Evolutionary conservation across 2,329 filamentous ascomycete species (phyloP).

Genomic region (Hirsutella rhossiliensis): DNA sequence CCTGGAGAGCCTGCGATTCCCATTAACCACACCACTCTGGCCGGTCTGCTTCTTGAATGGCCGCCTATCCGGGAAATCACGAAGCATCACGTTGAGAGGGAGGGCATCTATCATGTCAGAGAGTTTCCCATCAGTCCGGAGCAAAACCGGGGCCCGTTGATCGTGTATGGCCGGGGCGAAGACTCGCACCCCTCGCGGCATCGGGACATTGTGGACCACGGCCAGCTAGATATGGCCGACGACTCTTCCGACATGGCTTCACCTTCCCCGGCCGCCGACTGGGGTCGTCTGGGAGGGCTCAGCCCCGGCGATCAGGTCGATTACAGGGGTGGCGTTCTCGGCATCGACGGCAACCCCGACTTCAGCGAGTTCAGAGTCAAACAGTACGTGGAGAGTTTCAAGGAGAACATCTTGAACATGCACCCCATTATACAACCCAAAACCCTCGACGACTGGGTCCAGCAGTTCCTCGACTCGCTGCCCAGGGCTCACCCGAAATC

Average conservation of each 20-base stretch:
- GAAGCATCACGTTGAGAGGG: conserved; percentile 30
- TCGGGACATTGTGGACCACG: conserved; percentile 25
- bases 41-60: conserved; percentile 68
- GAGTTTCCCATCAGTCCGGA: conserved; percentile 71
- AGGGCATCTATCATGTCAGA: conserved; percentile 43
- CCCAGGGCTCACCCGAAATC: conserved; percentile 19
- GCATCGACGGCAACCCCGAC: conserved; percentile 38
- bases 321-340: conserved; percentile 23
- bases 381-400: conserved; percentile 43
- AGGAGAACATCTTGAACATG: conserved; percentile 51
- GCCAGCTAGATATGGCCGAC: conserved; percentile 28
- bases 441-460: conserved; percentile 40
- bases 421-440: conserved; percentile 48
- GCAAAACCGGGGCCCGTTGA: conserved; percentile 59
- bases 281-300: conserved; percentile 44
- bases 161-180: conserved; percentile 70
- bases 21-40: conserved; percentile 80
- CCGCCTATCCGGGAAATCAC: conserved; percentile 56
- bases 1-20: conserved; percentile 61
- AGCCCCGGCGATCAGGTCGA: conserved; percentile 30
- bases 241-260: conserved; percentile 42
- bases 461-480: conserved; percentile 36
- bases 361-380: conserved; percentile 38
- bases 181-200: conserved; percentile 48
- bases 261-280: conserved; percentile 41